Evolutionary conservation across 169 alveolate genomes (phyloP).

Genomic region (Plasmodium vivax): DNA sequence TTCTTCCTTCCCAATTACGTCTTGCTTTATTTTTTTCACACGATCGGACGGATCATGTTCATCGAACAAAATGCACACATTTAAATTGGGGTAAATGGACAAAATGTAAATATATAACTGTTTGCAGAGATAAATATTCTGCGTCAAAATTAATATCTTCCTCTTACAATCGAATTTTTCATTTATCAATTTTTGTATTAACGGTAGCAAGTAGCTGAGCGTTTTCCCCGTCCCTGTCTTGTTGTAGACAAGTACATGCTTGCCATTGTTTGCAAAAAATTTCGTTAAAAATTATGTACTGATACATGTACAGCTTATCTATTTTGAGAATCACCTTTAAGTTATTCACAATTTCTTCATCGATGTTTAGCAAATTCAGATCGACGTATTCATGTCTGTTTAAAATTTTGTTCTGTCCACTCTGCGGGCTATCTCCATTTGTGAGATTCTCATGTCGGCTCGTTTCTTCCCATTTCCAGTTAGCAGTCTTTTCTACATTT

Average conservation of each 20-base stretch:
- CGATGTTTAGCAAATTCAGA: slow-evolving; percentile 27
- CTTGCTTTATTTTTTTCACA: slow-evolving; percentile 7
- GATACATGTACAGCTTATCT: slow-evolving; percentile 66
- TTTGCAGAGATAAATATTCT: slow-evolving; percentile 65
- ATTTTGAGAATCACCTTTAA: slow-evolving; percentile 40
- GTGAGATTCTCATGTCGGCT: not conserved
- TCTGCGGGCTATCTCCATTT: not conserved
- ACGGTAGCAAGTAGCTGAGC: slow-evolving; percentile 76
- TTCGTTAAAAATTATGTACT: slow-evolving; percentile 50
- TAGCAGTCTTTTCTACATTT: not conserved
- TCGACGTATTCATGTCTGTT: slow-evolving; percentile 50
- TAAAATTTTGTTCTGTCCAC: slow-evolving; percentile 23
- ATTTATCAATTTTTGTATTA: slow-evolving; percentile 73
- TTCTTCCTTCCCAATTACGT: slow-evolving; percentile 5
- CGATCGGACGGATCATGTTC: slow-evolving; percentile 19
- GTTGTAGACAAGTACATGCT: slow-evolving; percentile 42
- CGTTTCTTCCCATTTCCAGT: not conserved
- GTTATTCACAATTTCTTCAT: slow-evolving; percentile 60
- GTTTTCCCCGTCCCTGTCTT: slow-evolving; percentile 82
- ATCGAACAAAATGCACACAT: slow-evolving; percentile 56
- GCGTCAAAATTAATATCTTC: slow-evolving; percentile 60
- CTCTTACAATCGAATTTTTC: slow-evolving; percentile 49
- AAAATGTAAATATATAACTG: slow-evolving; percentile 70
- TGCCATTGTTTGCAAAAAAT: slow-evolving; percentile 45
- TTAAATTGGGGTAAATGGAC: slow-evolving; percentile 65